Evolutionary conservation across 306 rosid species (phyloP), one percentile per base, ranked within the genome.

Genomic region (Prunus fruticosa): DNA sequence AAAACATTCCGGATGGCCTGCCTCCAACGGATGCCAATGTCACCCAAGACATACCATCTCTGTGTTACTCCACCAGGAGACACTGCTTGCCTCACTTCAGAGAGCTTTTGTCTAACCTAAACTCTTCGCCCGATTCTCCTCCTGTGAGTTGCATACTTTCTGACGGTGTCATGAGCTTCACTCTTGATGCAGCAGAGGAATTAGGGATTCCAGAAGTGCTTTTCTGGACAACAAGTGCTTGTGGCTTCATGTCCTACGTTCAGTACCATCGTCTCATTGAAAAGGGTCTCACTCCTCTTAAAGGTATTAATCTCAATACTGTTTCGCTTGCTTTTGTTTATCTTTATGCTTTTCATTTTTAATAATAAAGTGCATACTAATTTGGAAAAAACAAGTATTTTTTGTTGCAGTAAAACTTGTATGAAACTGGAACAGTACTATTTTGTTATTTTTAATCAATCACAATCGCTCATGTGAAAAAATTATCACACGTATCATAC

Each of bases 171-270:
- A 61, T 74, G 78, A 58, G 27, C 2, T 74, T 74, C 69, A 60
- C 78, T 41, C 57, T 74, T 10, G 78, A 60, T 23, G 78, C 57
- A 14, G 69, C 78, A 9, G 25, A 46, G 66, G 88, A 81, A 60
- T 53, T 87, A 25, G 78, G 68, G 50, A 74, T 87, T 18, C 86
- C 90, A 6, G 80, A 79, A 67, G 83, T 81, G 16, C 62, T 84
- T 45, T 20, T 87, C 0, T 83, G 75, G 70, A 81, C 90, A 1
- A 57, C 88, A 0, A 84, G 90, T 79, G 86, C 47, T 27, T 84
- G 86, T 62, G 84, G 86, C 7, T 68, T 81, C 64, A 25, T 87
- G 53, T 86, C 86, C 0, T 87, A 84, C 69, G 58, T 76, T 8
- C 76, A 82, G 53, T 82, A 50, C 45, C 70, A 73, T 4, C 76